These are phyloP conservation scores for Colletotrichum sp. DNA, from an alignment of 2,329 filamentous ascomycete species.

Conservation along the genomic window DNA sequence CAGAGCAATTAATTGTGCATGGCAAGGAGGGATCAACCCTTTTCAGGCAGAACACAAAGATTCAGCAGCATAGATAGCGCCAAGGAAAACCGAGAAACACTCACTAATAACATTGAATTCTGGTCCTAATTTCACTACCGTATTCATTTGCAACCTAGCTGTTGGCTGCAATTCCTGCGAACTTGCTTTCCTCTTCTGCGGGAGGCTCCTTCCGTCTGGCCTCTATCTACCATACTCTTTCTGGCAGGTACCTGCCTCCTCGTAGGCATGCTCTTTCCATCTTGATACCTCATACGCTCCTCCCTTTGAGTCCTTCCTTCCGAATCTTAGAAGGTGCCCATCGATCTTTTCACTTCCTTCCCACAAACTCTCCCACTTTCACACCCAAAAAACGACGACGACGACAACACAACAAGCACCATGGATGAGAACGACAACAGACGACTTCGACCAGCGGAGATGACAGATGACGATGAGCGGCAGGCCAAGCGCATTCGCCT, in stretches of 20 bases:
- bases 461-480: background rate
- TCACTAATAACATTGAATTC: too few species aligned
- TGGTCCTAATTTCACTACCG: too few species aligned
- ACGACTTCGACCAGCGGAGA: background rate
- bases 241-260: background rate
- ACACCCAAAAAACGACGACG: background rate
- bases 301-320: background rate
- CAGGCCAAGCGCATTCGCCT: background rate
- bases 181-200: accelerated
- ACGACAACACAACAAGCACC: background rate
- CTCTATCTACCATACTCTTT: accelerated
- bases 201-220: background rate
- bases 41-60: too few species aligned
- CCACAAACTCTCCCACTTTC: background rate
- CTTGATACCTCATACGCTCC: accelerated
- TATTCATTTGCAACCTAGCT: too few species aligned
- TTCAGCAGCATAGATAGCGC: too few species aligned
- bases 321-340: background rate
- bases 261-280: background rate
- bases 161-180: too few species aligned
- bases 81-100: too few species aligned
- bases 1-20: too few species aligned
- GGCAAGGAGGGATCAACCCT: too few species aligned
- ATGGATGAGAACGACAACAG: background rate
- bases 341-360: background rate